Evolutionary conservation across 1,284 basidiomycete genomes (phyloP).

Genomic region (Ganoderma resinaceum): DNA sequence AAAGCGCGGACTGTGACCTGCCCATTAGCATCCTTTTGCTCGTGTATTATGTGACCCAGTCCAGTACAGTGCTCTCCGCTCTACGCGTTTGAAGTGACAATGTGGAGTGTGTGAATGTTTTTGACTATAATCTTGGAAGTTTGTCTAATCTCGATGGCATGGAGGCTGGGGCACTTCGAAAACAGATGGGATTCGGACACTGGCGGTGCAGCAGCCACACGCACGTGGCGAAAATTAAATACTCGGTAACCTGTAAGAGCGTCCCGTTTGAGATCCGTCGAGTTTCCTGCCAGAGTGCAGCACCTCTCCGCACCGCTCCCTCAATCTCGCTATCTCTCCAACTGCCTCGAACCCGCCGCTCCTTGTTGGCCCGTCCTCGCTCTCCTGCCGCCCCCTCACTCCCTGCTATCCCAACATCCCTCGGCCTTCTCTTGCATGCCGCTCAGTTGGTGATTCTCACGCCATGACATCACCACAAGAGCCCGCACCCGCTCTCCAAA

Average conservation of each 20-base stretch:
- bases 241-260: neutral
- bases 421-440: conserved; percentile 21
- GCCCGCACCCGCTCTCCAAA: conserved; percentile 19
- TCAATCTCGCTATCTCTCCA: conserved; percentile 6
- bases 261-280: conserved; percentile 18
- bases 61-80: conserved; percentile 15
- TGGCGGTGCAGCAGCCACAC: neutral
- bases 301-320: conserved; percentile 9
- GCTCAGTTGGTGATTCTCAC: conserved; percentile 21
- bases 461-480: conserved; percentile 32
- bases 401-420: neutral
- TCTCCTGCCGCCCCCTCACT: neutral
- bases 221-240: conserved; percentile 16
- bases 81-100: neutral
- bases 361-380: conserved; percentile 1
- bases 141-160: neutral
- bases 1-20: conserved; percentile 20
- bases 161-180: neutral
- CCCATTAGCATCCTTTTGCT: conserved; percentile 13
- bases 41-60: conserved; percentile 9
- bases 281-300: conserved; percentile 19
- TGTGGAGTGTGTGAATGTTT: conserved; percentile 1
- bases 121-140: neutral
- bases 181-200: neutral
- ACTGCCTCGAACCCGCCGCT: conserved; percentile 10